A percentile compares a stretch with the other conserved stretches of the same genome.
Evolutionary conservation across 495 filamentous ascomycete species (phyloP).

Genomic region (Copromyces sp.): DNA sequence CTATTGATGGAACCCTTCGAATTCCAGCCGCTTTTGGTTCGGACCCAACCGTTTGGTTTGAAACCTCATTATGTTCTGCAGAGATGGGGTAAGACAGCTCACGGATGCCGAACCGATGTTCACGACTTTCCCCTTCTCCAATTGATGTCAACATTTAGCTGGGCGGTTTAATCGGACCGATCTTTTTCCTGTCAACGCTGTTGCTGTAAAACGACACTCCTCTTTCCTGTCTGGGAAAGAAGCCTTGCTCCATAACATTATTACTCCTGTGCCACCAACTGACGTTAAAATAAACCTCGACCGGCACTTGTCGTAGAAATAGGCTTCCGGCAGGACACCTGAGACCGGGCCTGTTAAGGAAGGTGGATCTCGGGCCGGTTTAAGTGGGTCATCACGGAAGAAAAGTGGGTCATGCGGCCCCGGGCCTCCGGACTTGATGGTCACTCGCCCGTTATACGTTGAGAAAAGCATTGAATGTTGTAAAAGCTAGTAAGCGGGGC

Average conservation of each 20-base stretch:
- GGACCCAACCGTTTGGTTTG: background rate
- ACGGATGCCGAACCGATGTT: too few species aligned
- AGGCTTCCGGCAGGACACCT: background rate
- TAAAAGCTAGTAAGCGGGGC: too few species aligned
- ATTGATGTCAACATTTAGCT: background rate
- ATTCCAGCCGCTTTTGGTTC: background rate
- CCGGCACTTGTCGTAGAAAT: background rate
- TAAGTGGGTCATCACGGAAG: background rate
- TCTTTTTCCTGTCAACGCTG: background rate
- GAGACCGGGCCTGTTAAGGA: background rate
- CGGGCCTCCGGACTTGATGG: background rate
- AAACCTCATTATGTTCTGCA: background rate
- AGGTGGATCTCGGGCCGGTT: background rate
- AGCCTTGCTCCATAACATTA: background rate
- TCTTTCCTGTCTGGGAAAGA: background rate
- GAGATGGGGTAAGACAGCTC: too few species aligned
- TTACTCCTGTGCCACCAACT: background rate
- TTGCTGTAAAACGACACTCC: background rate
- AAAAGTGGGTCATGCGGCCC: background rate
- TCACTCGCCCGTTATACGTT: background rate
- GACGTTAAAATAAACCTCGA: background rate
- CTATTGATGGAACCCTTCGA: background rate
- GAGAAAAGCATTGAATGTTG: background rate
- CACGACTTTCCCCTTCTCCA: too few species aligned
- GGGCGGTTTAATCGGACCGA: background rate